These are phyloP conservation scores for Clonostachys rosea DNA, from an alignment of 2,329 filamentous ascomycete genomes.

Conservation along the genomic window DNA sequence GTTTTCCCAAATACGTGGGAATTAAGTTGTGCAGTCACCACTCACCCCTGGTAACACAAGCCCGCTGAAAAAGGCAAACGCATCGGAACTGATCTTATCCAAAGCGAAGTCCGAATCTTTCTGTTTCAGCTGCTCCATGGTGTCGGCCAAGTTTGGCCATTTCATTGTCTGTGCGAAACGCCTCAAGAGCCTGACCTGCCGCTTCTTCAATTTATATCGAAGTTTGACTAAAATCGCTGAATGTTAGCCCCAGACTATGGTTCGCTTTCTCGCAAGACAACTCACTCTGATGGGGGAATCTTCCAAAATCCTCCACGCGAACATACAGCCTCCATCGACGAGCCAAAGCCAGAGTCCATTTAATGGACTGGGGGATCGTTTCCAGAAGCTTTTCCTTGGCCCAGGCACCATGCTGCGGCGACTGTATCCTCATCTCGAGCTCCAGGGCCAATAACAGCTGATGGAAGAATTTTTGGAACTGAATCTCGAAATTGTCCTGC, in stretches of 20 bases:
- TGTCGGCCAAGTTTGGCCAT: constrained; percentile 68
- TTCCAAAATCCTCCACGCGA: constrained; percentile 56
- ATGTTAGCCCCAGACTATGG: not conserved
- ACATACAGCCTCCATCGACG: constrained; percentile 69
- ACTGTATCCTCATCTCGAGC: constrained; percentile 66
- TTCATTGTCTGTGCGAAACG: constrained; percentile 69
- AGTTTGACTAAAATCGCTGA: constrained; percentile 42
- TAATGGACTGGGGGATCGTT: constrained; percentile 65
- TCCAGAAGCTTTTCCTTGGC: constrained; percentile 60
- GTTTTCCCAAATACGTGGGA: not conserved
- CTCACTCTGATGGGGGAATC: constrained; percentile 44
- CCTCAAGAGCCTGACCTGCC: constrained; percentile 64
- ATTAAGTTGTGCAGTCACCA: constrained; percentile 1
- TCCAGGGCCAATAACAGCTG: constrained; percentile 72
- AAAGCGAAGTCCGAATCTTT: constrained; percentile 53
- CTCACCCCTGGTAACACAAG: constrained; percentile 66
- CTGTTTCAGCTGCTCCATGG: constrained; percentile 57
- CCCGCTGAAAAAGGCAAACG: constrained; percentile 74
- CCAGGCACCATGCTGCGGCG: constrained; percentile 52
- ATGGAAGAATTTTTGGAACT: constrained; percentile 67
- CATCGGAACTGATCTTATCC: constrained; percentile 60
- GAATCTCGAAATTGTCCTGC: constrained; percentile 19
- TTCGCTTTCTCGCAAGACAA: not conserved
- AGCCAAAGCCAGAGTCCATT: constrained; percentile 70
- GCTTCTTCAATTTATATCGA: constrained; percentile 59